Conservation (phyloP, 1,284 basidiomycete genomes). For the Polyporus tsugae region DNA sequence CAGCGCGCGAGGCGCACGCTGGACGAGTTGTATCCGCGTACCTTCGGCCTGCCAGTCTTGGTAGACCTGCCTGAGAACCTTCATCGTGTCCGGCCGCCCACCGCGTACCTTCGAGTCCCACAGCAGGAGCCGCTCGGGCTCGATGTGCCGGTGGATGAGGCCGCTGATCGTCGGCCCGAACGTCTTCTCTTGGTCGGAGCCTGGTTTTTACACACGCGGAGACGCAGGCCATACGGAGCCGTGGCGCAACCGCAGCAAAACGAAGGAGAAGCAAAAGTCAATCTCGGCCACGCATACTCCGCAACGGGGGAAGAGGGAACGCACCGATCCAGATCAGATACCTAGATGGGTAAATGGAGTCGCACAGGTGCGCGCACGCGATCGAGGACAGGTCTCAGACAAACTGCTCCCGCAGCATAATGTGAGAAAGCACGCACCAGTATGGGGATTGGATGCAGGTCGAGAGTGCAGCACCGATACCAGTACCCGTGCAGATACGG, state of each 20-base stretch:
- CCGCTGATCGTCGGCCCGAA: slow-evolving; percentile 79
- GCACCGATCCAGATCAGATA: slow-evolving; percentile 82
- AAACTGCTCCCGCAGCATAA: slow-evolving; percentile 19
- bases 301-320: slow-evolving; percentile 32
- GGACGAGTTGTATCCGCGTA: slow-evolving; percentile 36
- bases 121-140: slow-evolving; percentile 70
- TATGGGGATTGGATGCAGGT: slow-evolving; percentile 76
- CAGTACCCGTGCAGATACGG: slow-evolving; percentile 81
- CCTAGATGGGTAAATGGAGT: slow-evolving; percentile 47
- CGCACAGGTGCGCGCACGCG: slow-evolving; percentile 16
- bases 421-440: slow-evolving; percentile 56
- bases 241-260: background rate
- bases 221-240: slow-evolving; percentile 11
- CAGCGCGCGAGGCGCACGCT: slow-evolving; percentile 17
- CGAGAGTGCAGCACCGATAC: slow-evolving; percentile 77
- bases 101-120: slow-evolving; percentile 79
- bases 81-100: slow-evolving; percentile 80
- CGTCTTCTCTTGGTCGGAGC: slow-evolving; percentile 80
- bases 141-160: slow-evolving; percentile 71
- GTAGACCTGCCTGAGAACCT: slow-evolving; percentile 73
- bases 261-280: slow-evolving; percentile 18
- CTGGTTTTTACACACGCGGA: slow-evolving; percentile 42
- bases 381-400: slow-evolving; percentile 24
- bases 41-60: slow-evolving; percentile 76
- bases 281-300: slow-evolving; percentile 24